Evolutionary conservation across 2,329 filamentous ascomycete species (phyloP).

Genomic region (Esteya vermicola): DNA sequence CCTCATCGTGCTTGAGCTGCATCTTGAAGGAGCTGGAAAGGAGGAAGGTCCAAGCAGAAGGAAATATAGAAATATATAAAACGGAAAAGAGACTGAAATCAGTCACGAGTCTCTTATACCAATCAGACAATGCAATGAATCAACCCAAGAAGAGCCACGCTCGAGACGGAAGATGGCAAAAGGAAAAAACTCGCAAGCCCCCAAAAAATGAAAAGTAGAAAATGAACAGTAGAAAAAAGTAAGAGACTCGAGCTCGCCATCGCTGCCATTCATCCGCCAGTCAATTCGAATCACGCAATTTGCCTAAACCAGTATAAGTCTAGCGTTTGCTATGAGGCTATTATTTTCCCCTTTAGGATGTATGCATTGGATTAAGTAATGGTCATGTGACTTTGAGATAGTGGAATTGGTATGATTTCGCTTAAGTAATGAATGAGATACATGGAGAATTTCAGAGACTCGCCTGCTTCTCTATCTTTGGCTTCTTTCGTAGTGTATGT

Average conservation of each 20-base stretch:
- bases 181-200: neutral
- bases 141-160: neutral
- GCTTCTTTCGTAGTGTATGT: slow-evolving; percentile 53
- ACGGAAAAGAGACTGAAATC: neutral
- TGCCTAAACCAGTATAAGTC: slow-evolving; percentile 3
- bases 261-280: neutral
- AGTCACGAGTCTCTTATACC: no score
- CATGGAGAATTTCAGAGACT: no score
- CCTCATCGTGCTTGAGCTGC: slow-evolving; percentile 12
- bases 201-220: no score
- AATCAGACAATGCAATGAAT: no score
- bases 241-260: no score
- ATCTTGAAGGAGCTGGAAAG: slow-evolving; percentile 4
- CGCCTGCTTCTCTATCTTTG: slow-evolving; percentile 1
- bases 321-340: no score
- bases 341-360: no score
- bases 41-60: neutral
- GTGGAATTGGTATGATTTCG: no score
- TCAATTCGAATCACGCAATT: slow-evolving; percentile 12
- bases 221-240: no score
- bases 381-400: no score
- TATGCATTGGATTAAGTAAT: no score
- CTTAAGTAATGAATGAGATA: no score
- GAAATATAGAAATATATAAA: neutral
- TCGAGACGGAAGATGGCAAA: neutral